Percentiles rank a stretch among this genome's conserved stretches.
phyloP scores from a whole-genome alignment of 2,329 filamentous ascomycete genomes.

The Rhynchosporium graminicola region DNA sequence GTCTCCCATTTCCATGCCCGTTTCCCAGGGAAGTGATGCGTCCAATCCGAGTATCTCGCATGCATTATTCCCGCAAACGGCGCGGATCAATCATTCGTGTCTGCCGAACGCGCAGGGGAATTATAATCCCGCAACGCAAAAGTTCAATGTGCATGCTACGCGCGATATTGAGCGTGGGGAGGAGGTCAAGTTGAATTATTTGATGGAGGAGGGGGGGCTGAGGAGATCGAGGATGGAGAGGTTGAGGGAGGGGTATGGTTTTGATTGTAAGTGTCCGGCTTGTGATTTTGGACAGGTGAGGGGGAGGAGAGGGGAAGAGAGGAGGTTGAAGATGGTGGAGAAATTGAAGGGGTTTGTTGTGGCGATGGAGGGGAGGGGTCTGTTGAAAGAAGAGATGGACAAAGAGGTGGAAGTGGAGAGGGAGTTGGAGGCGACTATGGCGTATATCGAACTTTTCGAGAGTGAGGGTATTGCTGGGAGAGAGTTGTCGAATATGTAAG shows the following conservation, averaged over 20 bases:
- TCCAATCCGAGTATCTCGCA: constrained; percentile 11
- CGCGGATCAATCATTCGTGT: constrained; percentile 36
- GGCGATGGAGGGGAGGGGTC: background rate
- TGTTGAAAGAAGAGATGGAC: background rate
- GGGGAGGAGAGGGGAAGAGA: constrained; percentile 21
- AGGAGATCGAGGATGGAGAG: constrained; percentile 19
- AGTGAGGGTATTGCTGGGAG: constrained; percentile 27
- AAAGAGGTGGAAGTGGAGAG: constrained; percentile 20
- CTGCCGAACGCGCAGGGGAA: constrained; percentile 37
- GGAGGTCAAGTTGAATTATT: constrained; percentile 32
- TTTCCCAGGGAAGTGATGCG: no score
- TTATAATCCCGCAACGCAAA: constrained; percentile 24
- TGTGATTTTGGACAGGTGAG: constrained; percentile 22
- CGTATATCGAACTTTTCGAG: constrained; percentile 26
- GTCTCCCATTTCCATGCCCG: no score
- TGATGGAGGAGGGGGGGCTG: constrained; percentile 24
- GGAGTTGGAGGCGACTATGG: constrained; percentile 15
- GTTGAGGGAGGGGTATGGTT: constrained; percentile 31
- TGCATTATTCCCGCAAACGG: constrained; percentile 31
- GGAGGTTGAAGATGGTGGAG: constrained; percentile 16
- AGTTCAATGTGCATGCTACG: constrained; percentile 34
- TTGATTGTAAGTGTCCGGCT: constrained; percentile 30
- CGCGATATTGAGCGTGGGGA: constrained; percentile 31
- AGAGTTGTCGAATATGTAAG: constrained; percentile 28
- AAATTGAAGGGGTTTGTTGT: constrained; percentile 16